A percentile compares a stretch with the other conserved stretches of the same genome.
These are phyloP conservation scores for Chrysoporthe deuterocubensis DNA, from an alignment of 2,329 filamentous ascomycete species.

Conservation along the genomic window DNA sequence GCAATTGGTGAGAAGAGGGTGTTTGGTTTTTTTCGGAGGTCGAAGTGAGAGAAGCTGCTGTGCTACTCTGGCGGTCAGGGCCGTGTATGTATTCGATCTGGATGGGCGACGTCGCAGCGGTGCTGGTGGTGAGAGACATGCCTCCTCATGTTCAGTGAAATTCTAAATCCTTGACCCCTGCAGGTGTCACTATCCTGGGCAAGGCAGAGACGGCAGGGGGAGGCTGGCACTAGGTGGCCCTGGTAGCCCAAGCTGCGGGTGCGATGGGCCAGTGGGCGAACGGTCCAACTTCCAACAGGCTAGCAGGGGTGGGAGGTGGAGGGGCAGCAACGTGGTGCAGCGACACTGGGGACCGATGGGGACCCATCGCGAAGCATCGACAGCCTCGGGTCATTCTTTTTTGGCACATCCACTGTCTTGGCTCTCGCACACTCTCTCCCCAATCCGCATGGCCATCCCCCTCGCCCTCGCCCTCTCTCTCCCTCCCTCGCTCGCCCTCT, in stretches of 20 bases:
- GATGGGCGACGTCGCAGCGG: neutral
- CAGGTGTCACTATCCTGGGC: constrained; percentile 6
- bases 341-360: constrained; percentile 5
- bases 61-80: constrained; percentile 7
- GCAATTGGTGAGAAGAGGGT: neutral
- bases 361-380: constrained; percentile 9
- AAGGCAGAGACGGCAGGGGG: constrained; percentile 3
- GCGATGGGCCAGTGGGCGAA: neutral
- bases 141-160: neutral
- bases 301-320: constrained; percentile 13
- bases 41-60: constrained; percentile 4
- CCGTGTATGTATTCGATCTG: constrained; percentile 7
- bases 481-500: neutral
- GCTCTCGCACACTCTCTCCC: neutral
- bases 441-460: neutral
- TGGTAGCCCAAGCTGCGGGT: constrained; percentile 3
- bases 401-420: neutral
- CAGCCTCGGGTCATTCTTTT: constrained; percentile 11
- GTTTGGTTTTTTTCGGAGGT: neutral
- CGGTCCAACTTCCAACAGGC: neutral
- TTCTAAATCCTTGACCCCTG: constrained; percentile 7
- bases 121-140: constrained; percentile 2
- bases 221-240: neutral
- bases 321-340: constrained; percentile 18
- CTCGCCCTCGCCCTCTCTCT: neutral